phyloP scores from a whole-genome alignment of 441 rosid genomes.

The Pelargonium cotyledonis region DNA sequence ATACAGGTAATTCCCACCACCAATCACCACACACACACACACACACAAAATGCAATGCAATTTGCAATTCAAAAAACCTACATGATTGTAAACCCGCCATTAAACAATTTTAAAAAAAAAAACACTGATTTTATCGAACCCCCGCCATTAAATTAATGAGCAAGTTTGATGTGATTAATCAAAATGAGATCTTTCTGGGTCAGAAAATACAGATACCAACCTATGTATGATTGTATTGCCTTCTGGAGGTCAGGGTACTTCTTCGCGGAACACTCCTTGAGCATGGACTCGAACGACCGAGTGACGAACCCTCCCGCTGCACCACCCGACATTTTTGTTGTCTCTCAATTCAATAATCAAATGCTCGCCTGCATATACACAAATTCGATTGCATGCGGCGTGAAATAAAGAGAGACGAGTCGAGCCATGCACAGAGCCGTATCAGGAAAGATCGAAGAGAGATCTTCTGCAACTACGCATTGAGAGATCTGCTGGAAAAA shows the following conservation, averaged over 20 bases:
- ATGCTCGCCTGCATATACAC: neutral
- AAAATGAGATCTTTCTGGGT: neutral
- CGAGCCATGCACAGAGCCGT: neutral
- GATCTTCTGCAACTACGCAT: neutral
- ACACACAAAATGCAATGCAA: neutral
- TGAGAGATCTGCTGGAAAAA: neutral
- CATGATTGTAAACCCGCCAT: neutral
- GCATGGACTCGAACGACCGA: constrained; percentile 93
- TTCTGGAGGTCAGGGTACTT: constrained; percentile 82
- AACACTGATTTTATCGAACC: too few relatives aligned
- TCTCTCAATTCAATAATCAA: too few relatives aligned
- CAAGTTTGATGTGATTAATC: neutral
- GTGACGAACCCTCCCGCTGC: constrained; percentile 96
- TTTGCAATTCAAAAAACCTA: too few relatives aligned
- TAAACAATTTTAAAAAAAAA: too few relatives aligned
- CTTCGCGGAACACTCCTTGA: constrained; percentile 81
- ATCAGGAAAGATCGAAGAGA: neutral
- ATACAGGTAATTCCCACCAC: neutral
- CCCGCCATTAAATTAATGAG: neutral
- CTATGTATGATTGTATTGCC: constrained; percentile 69
- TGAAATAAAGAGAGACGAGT: neutral
- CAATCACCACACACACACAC: neutral
- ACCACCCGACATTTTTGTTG: constrained; percentile 19
- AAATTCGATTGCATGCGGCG: neutral
- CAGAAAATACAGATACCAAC: constrained; percentile 32